These are phyloP conservation scores for Arthrocladium fulminans DNA, from an alignment of 2,329 filamentous ascomycete genomes.

Conservation along the genomic window DNA sequence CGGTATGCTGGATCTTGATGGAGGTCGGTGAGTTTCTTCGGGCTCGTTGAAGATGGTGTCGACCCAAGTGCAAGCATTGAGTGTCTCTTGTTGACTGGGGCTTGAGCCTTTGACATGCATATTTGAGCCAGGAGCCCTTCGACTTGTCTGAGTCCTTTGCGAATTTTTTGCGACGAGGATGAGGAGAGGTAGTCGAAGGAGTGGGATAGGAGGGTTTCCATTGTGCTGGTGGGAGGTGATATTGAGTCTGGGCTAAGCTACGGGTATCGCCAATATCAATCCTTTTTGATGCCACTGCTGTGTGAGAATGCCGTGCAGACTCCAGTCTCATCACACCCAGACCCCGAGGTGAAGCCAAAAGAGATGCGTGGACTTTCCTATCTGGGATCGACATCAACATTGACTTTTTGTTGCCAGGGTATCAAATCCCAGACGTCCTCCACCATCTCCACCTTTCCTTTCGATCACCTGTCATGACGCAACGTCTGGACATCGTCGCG, in stretches of 20 bases:
- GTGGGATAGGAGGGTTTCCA: conserved; percentile 86
- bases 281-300: neutral
- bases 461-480: neutral
- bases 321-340: neutral
- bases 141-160: conserved; percentile 87
- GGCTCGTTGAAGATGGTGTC: conserved; percentile 33
- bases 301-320: neutral
- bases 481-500: neutral
- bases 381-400: neutral
- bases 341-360: neutral
- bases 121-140: conserved; percentile 91
- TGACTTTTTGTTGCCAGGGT: neutral
- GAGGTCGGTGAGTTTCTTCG: conserved; percentile 61
- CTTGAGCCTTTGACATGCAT: conserved; percentile 57
- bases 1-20: conserved; percentile 78
- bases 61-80: conserved; percentile 34
- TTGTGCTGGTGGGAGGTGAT: conserved; percentile 36
- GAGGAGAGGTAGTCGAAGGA: conserved; percentile 96
- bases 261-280: neutral
- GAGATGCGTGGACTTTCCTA: neutral
- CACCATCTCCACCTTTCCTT: neutral
- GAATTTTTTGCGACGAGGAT: conserved; percentile 78
- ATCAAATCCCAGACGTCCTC: too few relatives aligned
- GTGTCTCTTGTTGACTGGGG: conserved; percentile 33
- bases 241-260: neutral